Evolutionary conservation across 2,329 filamentous ascomycete species (phyloP).

Genomic region (Aspergillus sp.): DNA sequence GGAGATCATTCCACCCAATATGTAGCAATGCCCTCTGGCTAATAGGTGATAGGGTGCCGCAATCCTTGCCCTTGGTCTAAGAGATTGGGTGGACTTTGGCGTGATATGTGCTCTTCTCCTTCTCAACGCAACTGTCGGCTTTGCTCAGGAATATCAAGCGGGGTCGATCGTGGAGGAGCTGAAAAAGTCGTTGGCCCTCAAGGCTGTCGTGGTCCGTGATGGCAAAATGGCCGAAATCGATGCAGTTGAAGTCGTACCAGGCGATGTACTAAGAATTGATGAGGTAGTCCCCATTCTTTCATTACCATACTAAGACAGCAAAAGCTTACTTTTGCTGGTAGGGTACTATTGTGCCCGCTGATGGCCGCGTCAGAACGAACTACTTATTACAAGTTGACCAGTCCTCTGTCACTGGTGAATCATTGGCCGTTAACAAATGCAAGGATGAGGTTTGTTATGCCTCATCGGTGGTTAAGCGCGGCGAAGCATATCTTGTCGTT

Average conservation of each 20-base stretch:
- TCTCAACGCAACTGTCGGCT: slow-evolving; percentile 83
- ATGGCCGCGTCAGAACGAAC: slow-evolving; percentile 81
- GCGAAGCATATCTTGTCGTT: slow-evolving; percentile 79
- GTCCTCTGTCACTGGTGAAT: slow-evolving; percentile 89
- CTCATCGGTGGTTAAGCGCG: slow-evolving; percentile 87
- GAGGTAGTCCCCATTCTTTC: slow-evolving; percentile 50
- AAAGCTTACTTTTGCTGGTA: slow-evolving; percentile 19
- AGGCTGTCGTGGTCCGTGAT: slow-evolving; percentile 83
- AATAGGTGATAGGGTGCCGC: slow-evolving; percentile 60
- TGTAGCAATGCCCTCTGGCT: not conserved
- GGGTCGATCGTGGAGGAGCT: slow-evolving; percentile 87
- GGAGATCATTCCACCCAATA: not conserved
- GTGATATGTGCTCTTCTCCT: slow-evolving; percentile 82
- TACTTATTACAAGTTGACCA: slow-evolving; percentile 88
- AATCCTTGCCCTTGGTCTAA: slow-evolving; percentile 76
- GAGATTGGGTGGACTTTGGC: slow-evolving; percentile 92
- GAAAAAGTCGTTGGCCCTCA: slow-evolving; percentile 86
- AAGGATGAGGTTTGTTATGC: slow-evolving; percentile 77
- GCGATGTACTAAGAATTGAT: slow-evolving; percentile 86
- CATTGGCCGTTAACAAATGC: slow-evolving; percentile 86
- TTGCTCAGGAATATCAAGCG: slow-evolving; percentile 86
- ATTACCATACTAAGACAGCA: not conserved
- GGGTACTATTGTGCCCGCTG: slow-evolving; percentile 87
- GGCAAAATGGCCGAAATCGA: slow-evolving; percentile 75
- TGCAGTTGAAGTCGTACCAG: slow-evolving; percentile 80